Evolutionary conservation across 2,329 filamentous ascomycete species (phyloP).

Genomic region (Paracamarosporium sp.): DNA sequence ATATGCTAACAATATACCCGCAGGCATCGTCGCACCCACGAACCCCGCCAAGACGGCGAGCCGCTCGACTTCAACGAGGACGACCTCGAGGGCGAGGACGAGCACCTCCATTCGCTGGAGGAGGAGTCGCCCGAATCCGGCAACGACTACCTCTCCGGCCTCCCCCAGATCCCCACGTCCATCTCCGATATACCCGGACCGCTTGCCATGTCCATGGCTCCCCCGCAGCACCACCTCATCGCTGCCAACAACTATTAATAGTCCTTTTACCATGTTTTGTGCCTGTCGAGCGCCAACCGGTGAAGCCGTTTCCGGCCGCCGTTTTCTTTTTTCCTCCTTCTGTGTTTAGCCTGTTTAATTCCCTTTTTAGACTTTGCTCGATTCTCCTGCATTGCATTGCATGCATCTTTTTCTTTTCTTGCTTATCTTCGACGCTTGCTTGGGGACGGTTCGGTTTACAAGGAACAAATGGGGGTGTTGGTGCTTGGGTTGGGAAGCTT

Average conservation of each 20-base stretch:
- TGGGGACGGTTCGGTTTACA: conserved; percentile 10
- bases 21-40: conserved; percentile 81
- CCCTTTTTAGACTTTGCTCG: conserved; percentile 26
- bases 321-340: conserved; percentile 22
- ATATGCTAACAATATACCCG: conserved; percentile 49
- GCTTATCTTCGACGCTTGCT: conserved; percentile 11
- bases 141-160: conserved; percentile 59
- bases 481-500: conserved; percentile 6
- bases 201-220: conserved; percentile 48
- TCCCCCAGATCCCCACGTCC: conserved; percentile 37
- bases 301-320: conserved; percentile 29
- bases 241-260: conserved; percentile 52
- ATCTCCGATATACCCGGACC: conserved; percentile 46
- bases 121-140: conserved; percentile 78
- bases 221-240: conserved; percentile 51
- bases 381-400: conserved; percentile 34
- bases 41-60: conserved; percentile 69
- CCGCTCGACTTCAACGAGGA: conserved; percentile 77
- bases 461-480: background rate
- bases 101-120: conserved; percentile 80
- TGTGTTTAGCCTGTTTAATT: conserved; percentile 35
- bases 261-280: conserved; percentile 20
- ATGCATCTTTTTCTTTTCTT: conserved; percentile 25
- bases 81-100: conserved; percentile 87
- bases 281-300: conserved; percentile 29